Evolutionary conservation across 2,329 filamentous ascomycete genomes (phyloP).

Genomic region (Hymenoscyphus occultus): DNA sequence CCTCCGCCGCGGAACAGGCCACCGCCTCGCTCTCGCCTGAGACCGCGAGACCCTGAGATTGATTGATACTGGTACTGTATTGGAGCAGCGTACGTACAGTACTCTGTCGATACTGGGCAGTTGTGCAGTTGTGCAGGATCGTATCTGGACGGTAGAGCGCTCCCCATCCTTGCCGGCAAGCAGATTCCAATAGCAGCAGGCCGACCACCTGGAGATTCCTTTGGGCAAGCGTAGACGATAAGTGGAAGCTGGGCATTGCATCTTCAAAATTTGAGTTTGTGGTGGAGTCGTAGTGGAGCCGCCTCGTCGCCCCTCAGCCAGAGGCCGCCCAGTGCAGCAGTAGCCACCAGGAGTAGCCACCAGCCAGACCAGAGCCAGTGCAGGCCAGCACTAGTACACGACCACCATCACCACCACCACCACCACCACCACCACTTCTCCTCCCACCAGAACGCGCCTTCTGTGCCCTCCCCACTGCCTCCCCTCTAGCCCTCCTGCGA

Average conservation of each 20-base stretch:
- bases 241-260: background rate
- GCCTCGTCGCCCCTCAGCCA: background rate
- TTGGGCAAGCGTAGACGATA: background rate
- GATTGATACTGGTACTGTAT: background rate
- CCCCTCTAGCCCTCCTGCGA: too few species aligned
- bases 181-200: too few species aligned
- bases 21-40: background rate
- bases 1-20: background rate
- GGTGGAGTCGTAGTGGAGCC: conserved; percentile 9
- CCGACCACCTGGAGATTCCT: background rate
- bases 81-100: too few species aligned
- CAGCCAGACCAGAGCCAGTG: too few species aligned
- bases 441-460: too few species aligned
- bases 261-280: conserved; percentile 6
- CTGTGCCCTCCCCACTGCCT: too few species aligned
- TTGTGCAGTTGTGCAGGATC: too few species aligned
- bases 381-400: too few species aligned
- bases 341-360: too few species aligned
- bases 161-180: background rate
- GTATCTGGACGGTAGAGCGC: background rate
- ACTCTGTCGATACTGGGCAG: too few species aligned
- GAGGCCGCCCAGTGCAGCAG: background rate
- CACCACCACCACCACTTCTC: too few species aligned
- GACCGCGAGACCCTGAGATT: background rate
- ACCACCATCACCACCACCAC: too few species aligned